Percentiles rank a stretch among this genome's conserved stretches.
These are phyloP conservation scores for Metarhizium sp. DNA, from an alignment of 2,329 filamentous ascomycete genomes.

Conservation along the genomic window DNA sequence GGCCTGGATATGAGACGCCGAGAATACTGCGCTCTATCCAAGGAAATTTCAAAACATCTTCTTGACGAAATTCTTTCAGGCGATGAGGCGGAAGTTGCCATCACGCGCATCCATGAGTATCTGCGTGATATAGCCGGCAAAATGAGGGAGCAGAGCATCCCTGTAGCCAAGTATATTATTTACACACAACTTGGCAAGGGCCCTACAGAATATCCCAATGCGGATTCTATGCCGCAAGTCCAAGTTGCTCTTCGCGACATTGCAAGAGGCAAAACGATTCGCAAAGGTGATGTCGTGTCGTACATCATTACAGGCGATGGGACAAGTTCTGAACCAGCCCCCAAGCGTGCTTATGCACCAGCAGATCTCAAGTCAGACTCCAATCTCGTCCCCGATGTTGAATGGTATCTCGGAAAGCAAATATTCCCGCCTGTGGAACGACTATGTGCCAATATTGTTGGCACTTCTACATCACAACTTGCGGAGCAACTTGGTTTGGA, in stretches of 20 bases:
- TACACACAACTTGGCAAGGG: constrained; percentile 95
- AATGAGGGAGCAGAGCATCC: constrained; percentile 74
- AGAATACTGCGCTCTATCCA: constrained; percentile 92
- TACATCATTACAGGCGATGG: constrained; percentile 83
- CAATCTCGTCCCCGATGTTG: constrained; percentile 76
- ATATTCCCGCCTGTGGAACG: constrained; percentile 97
- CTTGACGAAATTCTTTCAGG: constrained; percentile 93
- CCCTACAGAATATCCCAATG: constrained; percentile 89
- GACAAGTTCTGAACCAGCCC: constrained; percentile 57
- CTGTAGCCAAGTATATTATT: constrained; percentile 86
- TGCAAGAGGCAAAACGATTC: constrained; percentile 75
- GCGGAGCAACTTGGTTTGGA: constrained; percentile 93
- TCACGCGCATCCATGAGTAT: constrained; percentile 89
- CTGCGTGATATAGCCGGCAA: constrained; percentile 73
- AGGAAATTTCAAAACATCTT: constrained; percentile 84
- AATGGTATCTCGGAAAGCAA: constrained; percentile 97
- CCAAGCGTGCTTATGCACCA: constrained; percentile 82
- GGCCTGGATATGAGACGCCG: constrained; percentile 95
- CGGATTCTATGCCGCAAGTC: constrained; percentile 90
- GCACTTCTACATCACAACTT: constrained; percentile 81
- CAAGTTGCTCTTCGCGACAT: constrained; percentile 89
- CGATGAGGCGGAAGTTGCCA: constrained; percentile 78
- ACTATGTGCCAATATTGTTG: constrained; percentile 89
- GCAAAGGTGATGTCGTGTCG: constrained; percentile 90
- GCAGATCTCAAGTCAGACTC: constrained; percentile 74